Evolutionary conservation across 768 basidiomycete species (phyloP).

Genomic region (Phanerochaete sordida): DNA sequence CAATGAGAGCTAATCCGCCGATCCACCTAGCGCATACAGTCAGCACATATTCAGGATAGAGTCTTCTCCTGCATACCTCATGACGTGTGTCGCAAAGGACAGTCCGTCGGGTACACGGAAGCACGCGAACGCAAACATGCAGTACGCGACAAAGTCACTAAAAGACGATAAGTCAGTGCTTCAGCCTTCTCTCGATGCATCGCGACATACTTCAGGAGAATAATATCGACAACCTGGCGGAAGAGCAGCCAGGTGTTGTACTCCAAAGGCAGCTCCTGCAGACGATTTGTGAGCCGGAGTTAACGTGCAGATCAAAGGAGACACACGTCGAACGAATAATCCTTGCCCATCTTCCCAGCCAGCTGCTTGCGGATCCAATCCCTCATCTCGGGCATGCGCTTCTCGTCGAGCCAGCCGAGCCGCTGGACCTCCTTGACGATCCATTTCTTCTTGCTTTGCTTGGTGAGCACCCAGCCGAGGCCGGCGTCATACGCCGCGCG

Average conservation of each 20-base stretch:
- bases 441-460: constrained; percentile 95
- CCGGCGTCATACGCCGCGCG: constrained; percentile 88
- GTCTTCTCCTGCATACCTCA: constrained; percentile 48
- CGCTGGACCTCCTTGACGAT: constrained; percentile 79
- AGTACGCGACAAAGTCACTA: constrained; percentile 93
- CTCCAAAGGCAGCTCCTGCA: constrained; percentile 81
- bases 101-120: constrained; percentile 83
- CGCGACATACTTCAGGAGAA: constrained; percentile 81
- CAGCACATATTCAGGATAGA: not conserved
- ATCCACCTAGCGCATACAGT: constrained; percentile 60
- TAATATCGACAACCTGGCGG: constrained; percentile 92
- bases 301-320: not conserved
- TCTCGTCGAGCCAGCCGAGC: constrained; percentile 85
- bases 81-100: constrained; percentile 66
- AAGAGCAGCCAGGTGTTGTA: constrained; percentile 98
- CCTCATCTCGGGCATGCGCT: constrained; percentile 57
- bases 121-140: constrained; percentile 92
- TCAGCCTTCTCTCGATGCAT: not conserved
- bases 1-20: constrained; percentile 79
- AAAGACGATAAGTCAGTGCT: not conserved
- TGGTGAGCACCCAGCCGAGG: constrained; percentile 89
- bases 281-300: not conserved
- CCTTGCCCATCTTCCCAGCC: constrained; percentile 89
- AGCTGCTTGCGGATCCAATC: constrained; percentile 87
- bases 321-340: constrained; percentile 85